Conservation (phyloP, 2,329 filamentous ascomycete genomes). For the Colletotrichum sp. region DNA sequence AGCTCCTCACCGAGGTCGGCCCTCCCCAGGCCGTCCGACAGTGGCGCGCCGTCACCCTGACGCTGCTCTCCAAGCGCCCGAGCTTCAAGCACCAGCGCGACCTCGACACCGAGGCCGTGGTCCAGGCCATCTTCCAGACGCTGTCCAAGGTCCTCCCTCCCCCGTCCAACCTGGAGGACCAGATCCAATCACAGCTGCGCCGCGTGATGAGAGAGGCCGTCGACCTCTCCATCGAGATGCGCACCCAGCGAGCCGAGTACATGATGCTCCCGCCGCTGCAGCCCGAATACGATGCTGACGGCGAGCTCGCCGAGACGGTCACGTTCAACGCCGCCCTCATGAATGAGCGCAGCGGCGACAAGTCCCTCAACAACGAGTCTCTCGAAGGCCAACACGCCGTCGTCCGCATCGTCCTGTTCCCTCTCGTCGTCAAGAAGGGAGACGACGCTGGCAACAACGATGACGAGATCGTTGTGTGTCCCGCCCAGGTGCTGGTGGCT, state of each 20-base stretch:
- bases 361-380: slow-evolving; percentile 70
- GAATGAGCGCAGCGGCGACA: slow-evolving; percentile 84
- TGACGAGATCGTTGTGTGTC: slow-evolving; percentile 93
- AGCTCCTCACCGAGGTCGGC: slow-evolving; percentile 86
- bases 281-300: slow-evolving; percentile 92
- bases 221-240: slow-evolving; percentile 93
- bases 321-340: slow-evolving; percentile 92
- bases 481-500: slow-evolving; percentile 89
- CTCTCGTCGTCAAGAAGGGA: slow-evolving; percentile 94
- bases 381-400: slow-evolving; percentile 77
- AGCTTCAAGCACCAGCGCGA: slow-evolving; percentile 84
- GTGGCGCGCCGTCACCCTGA: slow-evolving; percentile 96
- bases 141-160: slow-evolving; percentile 86
- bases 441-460: slow-evolving; percentile 87
- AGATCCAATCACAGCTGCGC: slow-evolving; percentile 83
- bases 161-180: slow-evolving; percentile 77
- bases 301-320: slow-evolving; percentile 86
- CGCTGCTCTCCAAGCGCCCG: slow-evolving; percentile 80
- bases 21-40: slow-evolving; percentile 89
- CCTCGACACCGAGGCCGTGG: slow-evolving; percentile 94
- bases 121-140: slow-evolving; percentile 84
- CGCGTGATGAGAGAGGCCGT: slow-evolving; percentile 90
- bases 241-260: slow-evolving; percentile 94
- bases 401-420: slow-evolving; percentile 93
- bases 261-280: slow-evolving; percentile 97